Evolutionary conservation across 257 asterid species (phyloP).

Genomic region (Cruciata laevipes): DNA sequence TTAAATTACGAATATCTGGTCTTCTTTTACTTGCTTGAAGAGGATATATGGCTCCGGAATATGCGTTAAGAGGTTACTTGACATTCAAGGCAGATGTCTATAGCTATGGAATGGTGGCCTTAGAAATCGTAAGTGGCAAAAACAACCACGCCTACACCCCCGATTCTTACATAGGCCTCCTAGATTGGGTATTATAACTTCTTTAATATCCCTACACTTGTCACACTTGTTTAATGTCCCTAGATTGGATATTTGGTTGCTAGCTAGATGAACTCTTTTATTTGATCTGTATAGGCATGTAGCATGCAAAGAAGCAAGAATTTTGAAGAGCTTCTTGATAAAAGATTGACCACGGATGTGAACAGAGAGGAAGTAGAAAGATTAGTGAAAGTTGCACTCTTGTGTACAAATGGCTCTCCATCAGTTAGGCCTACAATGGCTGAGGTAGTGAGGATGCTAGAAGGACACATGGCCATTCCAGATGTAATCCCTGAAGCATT

Average conservation of each 20-base stretch:
- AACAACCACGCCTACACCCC: slow-evolving; percentile 75
- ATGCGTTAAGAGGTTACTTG: slow-evolving; percentile 81
- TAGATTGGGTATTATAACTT: slow-evolving; percentile 63
- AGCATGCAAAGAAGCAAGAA: slow-evolving; percentile 50
- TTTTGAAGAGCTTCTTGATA: slow-evolving; percentile 49
- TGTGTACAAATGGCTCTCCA: slow-evolving; percentile 70
- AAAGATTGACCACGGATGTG: slow-evolving; percentile 29
- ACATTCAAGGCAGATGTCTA: slow-evolving; percentile 83
- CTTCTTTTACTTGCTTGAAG: slow-evolving; percentile 30
- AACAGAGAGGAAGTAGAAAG: slow-evolving; percentile 49
- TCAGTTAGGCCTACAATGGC: slow-evolving; percentile 74
- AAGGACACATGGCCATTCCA: slow-evolving; percentile 50
- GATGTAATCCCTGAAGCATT: slow-evolving; percentile 41
- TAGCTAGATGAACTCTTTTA: background rate
- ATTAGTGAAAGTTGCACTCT: slow-evolving; percentile 50
- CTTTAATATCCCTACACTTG: background rate
- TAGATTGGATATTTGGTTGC: background rate
- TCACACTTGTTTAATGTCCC: background rate
- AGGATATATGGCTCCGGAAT: slow-evolving; percentile 96
- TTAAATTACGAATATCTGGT: background rate
- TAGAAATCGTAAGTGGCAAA: slow-evolving; percentile 79
- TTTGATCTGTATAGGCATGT: slow-evolving; percentile 43
- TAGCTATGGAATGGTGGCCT: slow-evolving; percentile 74
- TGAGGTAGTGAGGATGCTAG: slow-evolving; percentile 74
- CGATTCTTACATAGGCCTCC: slow-evolving; percentile 57